phyloP scores from a whole-genome alignment of 129 eudicot genomes.

The Lactuca sativa region DNA sequence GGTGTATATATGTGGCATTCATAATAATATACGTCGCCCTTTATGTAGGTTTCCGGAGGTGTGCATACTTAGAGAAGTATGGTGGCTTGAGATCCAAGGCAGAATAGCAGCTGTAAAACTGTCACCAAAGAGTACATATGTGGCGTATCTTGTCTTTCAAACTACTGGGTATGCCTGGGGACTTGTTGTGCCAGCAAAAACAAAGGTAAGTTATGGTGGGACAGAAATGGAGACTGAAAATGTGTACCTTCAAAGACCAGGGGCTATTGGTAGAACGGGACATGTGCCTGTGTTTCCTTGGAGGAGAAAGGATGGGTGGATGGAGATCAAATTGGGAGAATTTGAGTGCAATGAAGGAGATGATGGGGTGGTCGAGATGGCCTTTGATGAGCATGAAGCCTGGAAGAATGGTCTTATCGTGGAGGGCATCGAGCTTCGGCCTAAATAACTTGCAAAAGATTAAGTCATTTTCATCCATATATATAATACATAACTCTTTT shows the following conservation, averaged over 20 bases:
- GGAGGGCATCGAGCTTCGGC: too few species aligned
- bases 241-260: conserved; percentile 7
- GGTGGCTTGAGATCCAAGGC: conserved; percentile 49
- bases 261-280: neutral
- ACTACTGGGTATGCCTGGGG: conserved; percentile 11
- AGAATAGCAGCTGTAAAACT: conserved; percentile 22
- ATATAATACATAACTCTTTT: neutral
- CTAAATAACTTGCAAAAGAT: too few species aligned
- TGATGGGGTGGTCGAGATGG: neutral
- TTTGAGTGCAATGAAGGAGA: conserved; percentile 24
- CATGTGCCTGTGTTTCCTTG: too few species aligned
- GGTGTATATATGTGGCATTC: too few species aligned
- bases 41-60: conserved; percentile 44
- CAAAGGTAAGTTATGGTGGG: conserved; percentile 23
- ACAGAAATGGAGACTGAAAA: neutral
- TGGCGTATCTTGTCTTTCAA: conserved; percentile 40
- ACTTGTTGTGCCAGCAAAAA: conserved; percentile 16
- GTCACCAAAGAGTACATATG: conserved; percentile 33
- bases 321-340: conserved; percentile 47
- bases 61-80: conserved; percentile 30
- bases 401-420: too few species aligned
- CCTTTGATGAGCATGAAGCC: too few species aligned
- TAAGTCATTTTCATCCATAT: too few species aligned
- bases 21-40: too few species aligned
- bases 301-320: conserved; percentile 40